A percentile compares a stretch with the other conserved stretches of the same genome.
These are phyloP conservation scores for Penicillium salamii DNA, from an alignment of 495 filamentous ascomycete species.

Conservation along the genomic window DNA sequence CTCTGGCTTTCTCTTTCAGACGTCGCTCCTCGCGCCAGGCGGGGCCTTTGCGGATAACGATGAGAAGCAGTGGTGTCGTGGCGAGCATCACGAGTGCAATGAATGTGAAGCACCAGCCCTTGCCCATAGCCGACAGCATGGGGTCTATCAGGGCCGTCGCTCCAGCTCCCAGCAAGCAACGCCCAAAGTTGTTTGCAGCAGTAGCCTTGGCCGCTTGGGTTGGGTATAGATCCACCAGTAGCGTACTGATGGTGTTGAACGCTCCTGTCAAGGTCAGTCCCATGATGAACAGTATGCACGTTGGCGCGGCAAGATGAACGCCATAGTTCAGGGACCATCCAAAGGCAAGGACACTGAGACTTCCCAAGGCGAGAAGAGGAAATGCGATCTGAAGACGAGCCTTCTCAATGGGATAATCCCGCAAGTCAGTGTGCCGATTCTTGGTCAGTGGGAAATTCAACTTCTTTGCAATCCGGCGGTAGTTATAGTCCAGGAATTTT, in stretches of 20 bases:
- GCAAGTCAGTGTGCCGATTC: constrained; percentile 50
- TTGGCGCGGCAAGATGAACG: constrained; percentile 41
- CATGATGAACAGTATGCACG: constrained; percentile 58
- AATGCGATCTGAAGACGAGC: constrained; percentile 56
- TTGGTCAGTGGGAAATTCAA: constrained; percentile 46
- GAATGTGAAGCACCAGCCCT: constrained; percentile 70
- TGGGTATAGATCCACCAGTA: constrained; percentile 67
- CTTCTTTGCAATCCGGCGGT: constrained; percentile 35
- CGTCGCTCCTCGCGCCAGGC: constrained; percentile 47
- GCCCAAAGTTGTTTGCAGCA: constrained; percentile 67
- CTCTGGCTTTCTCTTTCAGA: constrained; percentile 16
- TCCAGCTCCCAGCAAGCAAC: constrained; percentile 66
- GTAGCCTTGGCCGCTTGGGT: constrained; percentile 60
- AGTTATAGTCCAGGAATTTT: constrained; percentile 62
- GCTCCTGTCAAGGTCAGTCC: constrained; percentile 54
- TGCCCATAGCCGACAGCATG: constrained; percentile 63
- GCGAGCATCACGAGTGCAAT: constrained; percentile 52
- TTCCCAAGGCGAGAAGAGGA: constrained; percentile 35
- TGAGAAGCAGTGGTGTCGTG: constrained; percentile 51
- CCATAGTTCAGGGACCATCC: constrained; percentile 38
- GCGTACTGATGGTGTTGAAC: constrained; percentile 55
- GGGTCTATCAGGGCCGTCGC: constrained; percentile 63
- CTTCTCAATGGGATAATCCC: constrained; percentile 61
- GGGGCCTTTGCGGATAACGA: constrained; percentile 43
- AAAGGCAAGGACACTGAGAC: constrained; percentile 35